Evolutionary conservation across 2,329 filamentous ascomycete genomes (phyloP), one percentile per base, ranked within the genome.

Genomic region (Drechslerella dactyloides): DNA sequence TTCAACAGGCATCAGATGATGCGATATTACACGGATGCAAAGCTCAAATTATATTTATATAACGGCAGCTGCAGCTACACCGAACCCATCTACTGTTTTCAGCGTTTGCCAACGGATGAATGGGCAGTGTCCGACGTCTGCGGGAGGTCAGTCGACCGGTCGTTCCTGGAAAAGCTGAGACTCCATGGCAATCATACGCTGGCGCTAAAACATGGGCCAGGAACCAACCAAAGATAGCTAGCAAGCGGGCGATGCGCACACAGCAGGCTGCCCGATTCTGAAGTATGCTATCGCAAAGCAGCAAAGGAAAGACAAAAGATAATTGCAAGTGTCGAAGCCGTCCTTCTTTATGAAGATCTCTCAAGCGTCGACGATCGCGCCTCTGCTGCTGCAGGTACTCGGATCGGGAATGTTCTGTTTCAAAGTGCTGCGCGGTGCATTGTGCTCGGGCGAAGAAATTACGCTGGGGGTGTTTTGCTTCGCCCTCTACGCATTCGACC

Each of bases 31-130:
- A 15, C 27, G 27, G 27, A 33, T 33, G 27, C 27, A 46, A 46
- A 46, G 19, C 15, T 51, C 8, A 51, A 19, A 51, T 23, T 23
- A 6, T 13, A 51, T 23, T 11, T 13, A 51, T n/a, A 48, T 27
- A 13, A 21, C 15, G 19, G 46, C 17, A 51, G 11, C 11, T 13
- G n/a, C 21, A 15, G 21, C 23, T 33, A 4, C 3, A 33, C 27
- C 4, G 27, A 33, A 33, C 8, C 27, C 40, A 48, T 19, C 42
- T 27, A 33, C 24, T 63, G 65, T 63, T 69, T 69, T 57, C 48
- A 57, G 57, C 58, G 65, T 52, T 62, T 69, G 65, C 44, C 55
- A 56, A 62, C 65, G 65, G 65, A 58, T 63, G 44, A 52, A 51
- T 44, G 44, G 37, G 33, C 21, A 56, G 23, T 33, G 40, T 42